Conservation (phyloP, 2,329 filamentous ascomycete species). For the Clathrospora elynae region DNA sequence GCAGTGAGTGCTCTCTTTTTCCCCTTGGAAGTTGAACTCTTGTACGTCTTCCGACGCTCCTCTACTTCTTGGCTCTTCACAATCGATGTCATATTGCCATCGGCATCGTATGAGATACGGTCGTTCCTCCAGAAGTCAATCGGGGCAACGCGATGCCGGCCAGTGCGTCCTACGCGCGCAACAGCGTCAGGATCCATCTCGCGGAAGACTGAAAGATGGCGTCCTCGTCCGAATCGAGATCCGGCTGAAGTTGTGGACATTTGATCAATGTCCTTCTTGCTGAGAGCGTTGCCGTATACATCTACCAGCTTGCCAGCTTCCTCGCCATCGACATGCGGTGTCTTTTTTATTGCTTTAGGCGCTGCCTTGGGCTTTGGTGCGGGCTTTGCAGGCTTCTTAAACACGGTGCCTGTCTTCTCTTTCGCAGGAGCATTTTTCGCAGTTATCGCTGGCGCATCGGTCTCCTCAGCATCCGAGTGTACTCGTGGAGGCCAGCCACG, state of each 20-base stretch:
- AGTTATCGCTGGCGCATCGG: constrained; percentile 12
- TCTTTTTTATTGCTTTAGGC: constrained; percentile 13
- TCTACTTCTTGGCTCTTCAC: constrained; percentile 71
- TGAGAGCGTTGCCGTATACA: constrained; percentile 38
- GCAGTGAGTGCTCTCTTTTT: constrained; percentile 40
- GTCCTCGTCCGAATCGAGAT: constrained; percentile 41
- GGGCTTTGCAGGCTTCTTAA: constrained; percentile 35
- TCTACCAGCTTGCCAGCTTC: constrained; percentile 41
- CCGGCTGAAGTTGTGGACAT: constrained; percentile 41
- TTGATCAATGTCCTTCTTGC: constrained; percentile 40
- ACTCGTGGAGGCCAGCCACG: constrained; percentile 35
- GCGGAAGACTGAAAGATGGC: constrained; percentile 43
- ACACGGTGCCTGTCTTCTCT: constrained; percentile 23
- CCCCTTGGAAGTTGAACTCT: constrained; percentile 31
- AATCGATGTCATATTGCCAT: constrained; percentile 75
- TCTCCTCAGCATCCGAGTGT: constrained; percentile 20
- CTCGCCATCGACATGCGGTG: constrained; percentile 5
- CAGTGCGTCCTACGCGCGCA: constrained; percentile 62
- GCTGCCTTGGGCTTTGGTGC: constrained; percentile 12
- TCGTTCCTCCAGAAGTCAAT: constrained; percentile 89
- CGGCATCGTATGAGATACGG: constrained; percentile 69
- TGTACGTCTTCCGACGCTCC: constrained; percentile 40
- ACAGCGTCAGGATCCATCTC: constrained; percentile 40
- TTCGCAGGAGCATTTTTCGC: constrained; percentile 15
- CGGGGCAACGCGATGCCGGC: constrained; percentile 76